phyloP scores from a whole-genome alignment of 257 asterid species.

The Lantana camara region DNA sequence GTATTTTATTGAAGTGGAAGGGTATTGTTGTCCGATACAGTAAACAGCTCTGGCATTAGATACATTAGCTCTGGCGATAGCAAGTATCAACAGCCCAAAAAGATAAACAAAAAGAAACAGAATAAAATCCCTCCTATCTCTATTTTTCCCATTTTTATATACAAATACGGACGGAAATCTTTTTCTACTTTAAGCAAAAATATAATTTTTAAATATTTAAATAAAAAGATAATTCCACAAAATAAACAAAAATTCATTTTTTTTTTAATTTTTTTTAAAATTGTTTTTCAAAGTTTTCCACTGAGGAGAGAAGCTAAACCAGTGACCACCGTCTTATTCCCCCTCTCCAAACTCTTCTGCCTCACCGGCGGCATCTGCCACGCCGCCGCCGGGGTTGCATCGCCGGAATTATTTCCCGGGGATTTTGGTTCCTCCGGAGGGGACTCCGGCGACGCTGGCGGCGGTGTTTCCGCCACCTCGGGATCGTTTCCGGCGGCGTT shows the following conservation, averaged over 20 bases:
- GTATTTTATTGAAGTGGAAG: neutral
- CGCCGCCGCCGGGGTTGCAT: constrained; percentile 19
- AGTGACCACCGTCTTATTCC: constrained; percentile 64
- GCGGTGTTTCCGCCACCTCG: constrained; percentile 39
- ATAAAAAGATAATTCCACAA: constrained; percentile 25
- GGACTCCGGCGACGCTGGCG: constrained; percentile 13
- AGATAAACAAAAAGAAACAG: neutral
- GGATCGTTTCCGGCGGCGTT: constrained; percentile 30
- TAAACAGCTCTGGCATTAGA: too few species aligned
- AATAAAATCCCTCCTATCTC: constrained; percentile 27
- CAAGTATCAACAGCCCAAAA: neutral
- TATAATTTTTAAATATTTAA: neutral
- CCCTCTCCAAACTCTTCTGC: constrained; percentile 63
- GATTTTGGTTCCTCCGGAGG: constrained; percentile 32
- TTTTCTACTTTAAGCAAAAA: constrained; percentile 23
- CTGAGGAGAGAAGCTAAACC: constrained; percentile 83
- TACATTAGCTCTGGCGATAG: neutral
- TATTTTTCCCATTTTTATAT: constrained; percentile 2
- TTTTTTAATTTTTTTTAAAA: neutral
- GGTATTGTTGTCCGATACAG: neutral
- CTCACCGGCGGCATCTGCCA: constrained; percentile 73
- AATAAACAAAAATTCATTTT: constrained; percentile 30
- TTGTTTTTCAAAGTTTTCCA: constrained; percentile 52
- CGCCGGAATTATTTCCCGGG: constrained; percentile 33
- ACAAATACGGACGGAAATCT: constrained; percentile 23